phyloP scores from a whole-genome alignment of 164 flowering plant species.

The Euptelea pleiosperma region DNA sequence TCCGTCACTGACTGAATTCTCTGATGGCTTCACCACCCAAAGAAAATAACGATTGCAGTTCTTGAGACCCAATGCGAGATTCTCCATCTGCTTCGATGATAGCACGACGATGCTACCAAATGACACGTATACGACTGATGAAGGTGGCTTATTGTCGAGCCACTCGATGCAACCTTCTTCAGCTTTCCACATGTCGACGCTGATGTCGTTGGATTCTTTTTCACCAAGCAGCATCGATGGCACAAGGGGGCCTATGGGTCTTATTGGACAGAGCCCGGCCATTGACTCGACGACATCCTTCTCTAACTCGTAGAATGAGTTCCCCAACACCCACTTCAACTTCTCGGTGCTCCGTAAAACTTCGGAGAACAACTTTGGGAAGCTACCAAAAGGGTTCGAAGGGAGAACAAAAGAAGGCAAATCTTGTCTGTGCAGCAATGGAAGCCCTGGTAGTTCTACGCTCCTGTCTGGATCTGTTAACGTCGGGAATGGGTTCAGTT shows the following conservation, averaged over 20 bases:
- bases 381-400: conserved; percentile 27
- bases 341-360: conserved; percentile 42
- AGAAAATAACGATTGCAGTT: conserved; percentile 39
- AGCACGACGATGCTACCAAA: conserved; percentile 47
- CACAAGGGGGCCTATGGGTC: conserved; percentile 59
- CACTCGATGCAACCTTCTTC: conserved; percentile 44
- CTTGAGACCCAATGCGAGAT: conserved; percentile 49
- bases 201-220: conserved; percentile 2
- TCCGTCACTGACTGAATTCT: background rate
- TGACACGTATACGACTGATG: conserved; percentile 58
- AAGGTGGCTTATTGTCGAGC: conserved; percentile 42
- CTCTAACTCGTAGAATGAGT: conserved; percentile 66
- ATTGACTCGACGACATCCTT: conserved; percentile 34
- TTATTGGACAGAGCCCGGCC: conserved; percentile 33
- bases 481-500: conserved; percentile 42
- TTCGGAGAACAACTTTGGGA: conserved; percentile 33
- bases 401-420: conserved; percentile 65
- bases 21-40: conserved; percentile 56
- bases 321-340: conserved; percentile 51
- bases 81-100: conserved; percentile 49
- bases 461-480: conserved; percentile 30
- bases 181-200: conserved; percentile 42
- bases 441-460: conserved; percentile 58
- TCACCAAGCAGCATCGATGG: background rate
- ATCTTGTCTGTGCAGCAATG: conserved; percentile 52